Evolutionary conservation across 2,329 filamentous ascomycete species (phyloP).

Genomic region (Dichotomopilus funicola): DNA sequence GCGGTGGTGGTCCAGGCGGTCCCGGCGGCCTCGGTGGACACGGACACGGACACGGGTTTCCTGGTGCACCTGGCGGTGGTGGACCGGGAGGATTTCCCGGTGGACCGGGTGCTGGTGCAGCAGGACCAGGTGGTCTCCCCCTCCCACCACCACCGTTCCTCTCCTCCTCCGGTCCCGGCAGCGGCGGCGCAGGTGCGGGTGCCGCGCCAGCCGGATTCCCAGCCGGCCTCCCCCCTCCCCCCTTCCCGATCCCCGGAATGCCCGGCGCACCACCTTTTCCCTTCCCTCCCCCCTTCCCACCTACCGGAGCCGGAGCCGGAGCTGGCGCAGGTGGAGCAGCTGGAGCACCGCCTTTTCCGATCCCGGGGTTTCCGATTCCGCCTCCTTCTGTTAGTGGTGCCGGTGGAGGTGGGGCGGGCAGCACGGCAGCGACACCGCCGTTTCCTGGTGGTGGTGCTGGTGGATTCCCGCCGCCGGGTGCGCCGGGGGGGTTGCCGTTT

Average conservation of each 20-base stretch:
- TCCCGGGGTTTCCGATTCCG: slow-evolving; percentile 19
- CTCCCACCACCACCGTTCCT: slow-evolving; percentile 24
- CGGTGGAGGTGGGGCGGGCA: neutral
- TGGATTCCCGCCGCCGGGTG: slow-evolving; percentile 15
- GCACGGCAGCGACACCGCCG: slow-evolving; percentile 30
- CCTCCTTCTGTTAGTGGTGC: neutral
- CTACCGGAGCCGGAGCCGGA: slow-evolving; percentile 32
- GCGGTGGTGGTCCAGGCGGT: neutral
- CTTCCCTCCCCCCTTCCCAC: slow-evolving; percentile 18
- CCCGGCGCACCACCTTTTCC: slow-evolving; percentile 7
- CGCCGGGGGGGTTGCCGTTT: slow-evolving; percentile 23
- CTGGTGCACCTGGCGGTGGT: neutral
- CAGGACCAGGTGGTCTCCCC: slow-evolving; percentile 40
- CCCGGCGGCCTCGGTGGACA: neutral
- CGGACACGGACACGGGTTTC: neutral
- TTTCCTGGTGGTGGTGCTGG: slow-evolving; percentile 13
- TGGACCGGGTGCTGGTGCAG: neutral
- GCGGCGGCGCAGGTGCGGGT: slow-evolving; percentile 41
- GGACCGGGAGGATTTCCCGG: no score
- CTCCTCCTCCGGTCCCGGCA: slow-evolving; percentile 32
- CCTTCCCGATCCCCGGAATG: slow-evolving; percentile 13
- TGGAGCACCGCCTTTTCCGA: slow-evolving; percentile 24
- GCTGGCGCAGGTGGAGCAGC: slow-evolving; percentile 21
- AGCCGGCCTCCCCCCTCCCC: slow-evolving; percentile 19
- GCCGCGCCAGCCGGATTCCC: slow-evolving; percentile 7